Conservation (phyloP, 805 yeast genomes). For the Kuraishia ogatae region DNA sequence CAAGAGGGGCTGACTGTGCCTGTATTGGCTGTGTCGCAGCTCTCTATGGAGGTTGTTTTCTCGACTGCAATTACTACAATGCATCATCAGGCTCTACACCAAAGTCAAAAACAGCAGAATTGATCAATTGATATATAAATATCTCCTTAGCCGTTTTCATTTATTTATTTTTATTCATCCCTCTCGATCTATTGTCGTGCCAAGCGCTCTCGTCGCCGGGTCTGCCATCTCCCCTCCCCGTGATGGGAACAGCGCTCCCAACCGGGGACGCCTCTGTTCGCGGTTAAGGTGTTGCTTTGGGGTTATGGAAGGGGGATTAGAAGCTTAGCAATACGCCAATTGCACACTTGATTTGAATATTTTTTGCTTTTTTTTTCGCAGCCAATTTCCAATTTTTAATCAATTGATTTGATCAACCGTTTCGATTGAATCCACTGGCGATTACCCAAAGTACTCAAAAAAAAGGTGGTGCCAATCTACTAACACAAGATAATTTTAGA, state of each 20-base stretch:
- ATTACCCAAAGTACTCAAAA: not conserved
- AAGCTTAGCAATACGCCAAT: not conserved
- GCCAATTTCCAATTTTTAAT: not conserved
- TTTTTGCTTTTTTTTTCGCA: too few species aligned
- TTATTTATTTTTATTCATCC: not conserved
- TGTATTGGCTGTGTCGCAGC: not conserved
- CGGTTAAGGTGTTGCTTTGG: not conserved
- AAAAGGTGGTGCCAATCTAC: not conserved
- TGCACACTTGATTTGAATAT: too few species aligned
- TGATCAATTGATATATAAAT: not conserved
- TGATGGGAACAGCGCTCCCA: not conserved
- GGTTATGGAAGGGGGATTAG: not conserved
- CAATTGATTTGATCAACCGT: not conserved
- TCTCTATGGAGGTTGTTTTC: not conserved
- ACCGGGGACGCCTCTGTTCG: not conserved
- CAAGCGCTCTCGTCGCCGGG: not conserved
- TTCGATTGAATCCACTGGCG: not conserved
- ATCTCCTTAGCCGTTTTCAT: too few species aligned
- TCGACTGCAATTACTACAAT: not conserved
- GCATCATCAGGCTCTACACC: not conserved
- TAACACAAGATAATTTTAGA: constrained; percentile 6
- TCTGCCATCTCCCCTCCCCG: not conserved
- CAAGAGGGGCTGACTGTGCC: not conserved
- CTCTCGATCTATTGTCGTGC: not conserved
- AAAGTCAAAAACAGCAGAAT: not conserved